These are phyloP conservation scores for Candida jianshihensis DNA, from an alignment of 805 yeast genomes.

Conservation along the genomic window DNA sequence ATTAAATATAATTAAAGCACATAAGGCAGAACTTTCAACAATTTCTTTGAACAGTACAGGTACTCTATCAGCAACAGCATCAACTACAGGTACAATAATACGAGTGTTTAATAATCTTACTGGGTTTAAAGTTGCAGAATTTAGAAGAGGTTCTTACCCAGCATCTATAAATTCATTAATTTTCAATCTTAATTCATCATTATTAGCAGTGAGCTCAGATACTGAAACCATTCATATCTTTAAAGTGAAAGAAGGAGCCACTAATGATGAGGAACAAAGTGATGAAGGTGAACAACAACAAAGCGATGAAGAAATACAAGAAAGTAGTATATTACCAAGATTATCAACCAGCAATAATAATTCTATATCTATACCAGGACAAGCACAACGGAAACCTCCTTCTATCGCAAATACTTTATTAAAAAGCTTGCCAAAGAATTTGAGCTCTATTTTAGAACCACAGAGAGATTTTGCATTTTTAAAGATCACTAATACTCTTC, in stretches of 20 bases:
- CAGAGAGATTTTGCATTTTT: constrained; percentile 58
- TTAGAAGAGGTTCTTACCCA: constrained; percentile 72
- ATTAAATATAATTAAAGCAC: constrained; percentile 77
- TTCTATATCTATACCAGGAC: too few species aligned
- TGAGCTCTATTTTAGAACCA: constrained; percentile 54
- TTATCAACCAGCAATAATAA: constrained; percentile 1
- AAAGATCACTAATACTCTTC: constrained; percentile 27
- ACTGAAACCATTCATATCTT: constrained; percentile 64
- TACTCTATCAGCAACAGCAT: constrained; percentile 76
- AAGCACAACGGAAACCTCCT: constrained; percentile 6
- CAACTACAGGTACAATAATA: constrained; percentile 83
- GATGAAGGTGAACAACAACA: constrained; percentile 1
- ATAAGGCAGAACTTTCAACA: constrained; percentile 66
- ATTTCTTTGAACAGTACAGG: constrained; percentile 72
- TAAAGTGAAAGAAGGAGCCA: constrained; percentile 26
- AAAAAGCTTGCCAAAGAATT: constrained; percentile 21
- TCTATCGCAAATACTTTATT: constrained; percentile 22
- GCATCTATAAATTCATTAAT: constrained; percentile 47
- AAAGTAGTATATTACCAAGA: constrained; percentile 10
- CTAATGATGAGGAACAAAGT: background rate
- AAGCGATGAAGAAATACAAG: constrained; percentile 3
- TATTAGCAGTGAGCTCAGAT: constrained; percentile 51
- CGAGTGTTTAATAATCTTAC: constrained; percentile 63
- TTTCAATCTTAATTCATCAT: constrained; percentile 42
- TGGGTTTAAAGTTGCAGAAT: constrained; percentile 57